phyloP scores from a whole-genome alignment of 208 protist species.

The Acanthamoeba triangularis region DNA sequence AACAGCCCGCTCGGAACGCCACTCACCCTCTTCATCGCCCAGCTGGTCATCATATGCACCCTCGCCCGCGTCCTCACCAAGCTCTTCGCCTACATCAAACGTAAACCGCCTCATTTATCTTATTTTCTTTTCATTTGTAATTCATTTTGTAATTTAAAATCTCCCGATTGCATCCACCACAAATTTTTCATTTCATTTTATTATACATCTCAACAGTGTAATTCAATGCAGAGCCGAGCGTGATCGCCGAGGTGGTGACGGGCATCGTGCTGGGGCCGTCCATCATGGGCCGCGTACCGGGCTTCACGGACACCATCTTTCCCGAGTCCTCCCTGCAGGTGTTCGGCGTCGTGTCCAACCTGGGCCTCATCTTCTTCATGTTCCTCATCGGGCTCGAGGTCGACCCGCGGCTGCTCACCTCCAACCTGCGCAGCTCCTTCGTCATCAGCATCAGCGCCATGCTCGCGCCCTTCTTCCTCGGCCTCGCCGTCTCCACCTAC shows the following conservation, averaged over 20 bases:
- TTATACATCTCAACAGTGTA: neutral
- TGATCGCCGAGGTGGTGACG: constrained; percentile 83
- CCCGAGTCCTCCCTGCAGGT: neutral
- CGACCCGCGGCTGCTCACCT: constrained; percentile 76
- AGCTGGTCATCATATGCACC: constrained; percentile 51
- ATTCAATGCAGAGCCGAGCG: constrained; percentile 77
- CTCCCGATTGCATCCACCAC: neutral
- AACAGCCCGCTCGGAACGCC: constrained; percentile 33
- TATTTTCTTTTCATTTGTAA: neutral
- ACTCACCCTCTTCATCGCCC: constrained; percentile 73
- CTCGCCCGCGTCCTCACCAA: constrained; percentile 65
- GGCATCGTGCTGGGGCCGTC: constrained; percentile 84
- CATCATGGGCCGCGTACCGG: constrained; percentile 61
- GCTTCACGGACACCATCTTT: constrained; percentile 58
- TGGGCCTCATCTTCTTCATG: constrained; percentile 87
- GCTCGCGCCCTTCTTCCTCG: constrained; percentile 18
- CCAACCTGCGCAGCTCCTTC: constrained; percentile 75
- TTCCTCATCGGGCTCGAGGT: constrained; percentile 80
- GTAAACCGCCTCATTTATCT: neutral
- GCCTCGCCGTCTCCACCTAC: constrained; percentile 33
- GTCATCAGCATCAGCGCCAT: constrained; percentile 69
- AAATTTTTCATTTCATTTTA: neutral
- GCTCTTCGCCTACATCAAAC: constrained; percentile 76
- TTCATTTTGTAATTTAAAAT: neutral
- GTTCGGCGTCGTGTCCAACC: constrained; percentile 79